Conservation (phyloP, 2,329 filamentous ascomycete species). For the Graphiopsis chlorocephala region DNA sequence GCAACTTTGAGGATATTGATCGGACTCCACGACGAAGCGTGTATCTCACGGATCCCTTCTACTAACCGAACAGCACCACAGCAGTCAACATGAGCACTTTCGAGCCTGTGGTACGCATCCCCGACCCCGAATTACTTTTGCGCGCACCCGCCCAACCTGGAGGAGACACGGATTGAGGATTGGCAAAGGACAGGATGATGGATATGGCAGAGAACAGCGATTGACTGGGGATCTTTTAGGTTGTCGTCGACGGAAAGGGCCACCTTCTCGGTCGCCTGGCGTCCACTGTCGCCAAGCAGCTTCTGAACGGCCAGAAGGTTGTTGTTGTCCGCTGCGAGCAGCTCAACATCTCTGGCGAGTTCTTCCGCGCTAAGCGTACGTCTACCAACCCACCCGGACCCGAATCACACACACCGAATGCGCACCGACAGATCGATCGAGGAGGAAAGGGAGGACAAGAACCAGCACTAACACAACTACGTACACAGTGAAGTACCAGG, state of each 20-base stretch:
- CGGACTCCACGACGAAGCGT: too few species aligned
- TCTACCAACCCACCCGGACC: conserved; percentile 39
- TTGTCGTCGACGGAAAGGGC: conserved; percentile 99
- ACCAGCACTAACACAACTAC: conserved; percentile 18
- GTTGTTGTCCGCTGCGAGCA: conserved; percentile 98
- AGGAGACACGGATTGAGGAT: neutral
- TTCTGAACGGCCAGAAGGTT: conserved; percentile 98
- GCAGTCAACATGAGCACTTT: conserved; percentile 55
- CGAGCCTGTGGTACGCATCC: conserved; percentile 59
- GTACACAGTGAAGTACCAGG: conserved; percentile 97
- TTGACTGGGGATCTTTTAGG: conserved; percentile 55
- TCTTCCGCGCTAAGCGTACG: conserved; percentile 99
- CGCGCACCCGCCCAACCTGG: conserved; percentile 10
- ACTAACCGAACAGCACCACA: neutral
- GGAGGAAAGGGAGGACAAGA: conserved; percentile 12
- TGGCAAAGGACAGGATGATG: conserved; percentile 10
- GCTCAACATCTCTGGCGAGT: conserved; percentile 99
- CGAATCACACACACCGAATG: conserved; percentile 1
- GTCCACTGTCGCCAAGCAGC: conserved; percentile 97
- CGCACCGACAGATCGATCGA: neutral
- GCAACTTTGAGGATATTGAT: too few species aligned
- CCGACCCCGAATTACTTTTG: neutral
- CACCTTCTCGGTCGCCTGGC: conserved; percentile 99
- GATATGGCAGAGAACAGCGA: conserved; percentile 7
- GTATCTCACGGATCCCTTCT: too few species aligned